A percentile compares a stretch with the other conserved stretches of the same genome.
Conservation (phyloP, 495 filamentous ascomycete species). For the Xylaria longipes region DNA sequence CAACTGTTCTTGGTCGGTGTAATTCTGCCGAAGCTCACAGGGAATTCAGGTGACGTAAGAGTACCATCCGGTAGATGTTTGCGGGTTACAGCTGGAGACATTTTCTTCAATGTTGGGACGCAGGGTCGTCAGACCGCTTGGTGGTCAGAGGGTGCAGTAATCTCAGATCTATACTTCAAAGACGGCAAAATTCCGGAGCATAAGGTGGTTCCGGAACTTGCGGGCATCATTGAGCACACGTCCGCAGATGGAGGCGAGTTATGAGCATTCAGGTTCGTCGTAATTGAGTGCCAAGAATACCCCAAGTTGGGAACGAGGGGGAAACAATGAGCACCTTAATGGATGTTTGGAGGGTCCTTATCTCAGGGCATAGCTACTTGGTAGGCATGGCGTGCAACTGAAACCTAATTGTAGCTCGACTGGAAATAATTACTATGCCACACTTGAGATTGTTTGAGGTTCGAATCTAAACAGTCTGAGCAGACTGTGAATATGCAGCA, state of each 20-base stretch:
- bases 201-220: neutral
- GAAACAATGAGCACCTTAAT: neutral
- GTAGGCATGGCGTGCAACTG: no score
- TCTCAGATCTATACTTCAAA: constrained; percentile 14
- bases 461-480: no score
- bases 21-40: neutral
- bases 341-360: neutral
- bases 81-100: neutral
- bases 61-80: constrained; percentile 8
- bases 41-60: neutral
- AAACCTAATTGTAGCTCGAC: neutral
- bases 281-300: neutral
- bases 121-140: constrained; percentile 6
- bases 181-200: neutral
- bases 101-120: constrained; percentile 16
- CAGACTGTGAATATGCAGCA: neutral
- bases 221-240: no score
- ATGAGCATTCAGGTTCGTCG: neutral
- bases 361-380: neutral
- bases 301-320: neutral
- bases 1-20: neutral
- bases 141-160: constrained; percentile 8
- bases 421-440: neutral
- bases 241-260: neutral
- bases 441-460: neutral